Evolutionary conservation across 108 stramenopile genomes (phyloP).

Genomic region (Nitzschia sp.): DNA sequence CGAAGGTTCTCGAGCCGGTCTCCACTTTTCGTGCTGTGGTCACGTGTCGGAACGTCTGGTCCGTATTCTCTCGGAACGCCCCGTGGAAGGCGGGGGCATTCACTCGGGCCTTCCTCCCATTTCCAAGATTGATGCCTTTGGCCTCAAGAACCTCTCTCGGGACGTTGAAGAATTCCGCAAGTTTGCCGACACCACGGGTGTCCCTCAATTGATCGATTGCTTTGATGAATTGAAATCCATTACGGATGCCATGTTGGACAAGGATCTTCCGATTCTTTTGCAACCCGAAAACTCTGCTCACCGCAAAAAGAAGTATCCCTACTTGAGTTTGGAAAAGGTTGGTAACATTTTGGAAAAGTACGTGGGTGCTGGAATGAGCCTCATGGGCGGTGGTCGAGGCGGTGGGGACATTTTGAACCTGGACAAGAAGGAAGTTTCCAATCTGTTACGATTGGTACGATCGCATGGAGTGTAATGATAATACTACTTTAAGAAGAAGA

Average conservation of each 20-base stretch:
- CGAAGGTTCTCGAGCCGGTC: conserved; percentile 84
- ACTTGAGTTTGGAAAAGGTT: conserved; percentile 82
- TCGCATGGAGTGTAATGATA: conserved; percentile 38
- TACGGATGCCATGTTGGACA: conserved; percentile 77
- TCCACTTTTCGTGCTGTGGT: conserved; percentile 92
- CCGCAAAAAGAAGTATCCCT: conserved; percentile 83
- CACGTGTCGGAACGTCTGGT: conserved; percentile 87
- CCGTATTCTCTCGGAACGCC: conserved; percentile 64
- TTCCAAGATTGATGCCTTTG: conserved; percentile 84
- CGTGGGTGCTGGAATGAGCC: conserved; percentile 45
- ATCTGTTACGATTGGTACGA: conserved; percentile 68
- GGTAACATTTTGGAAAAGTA: conserved; percentile 64
- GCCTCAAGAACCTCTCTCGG: conserved; percentile 74
- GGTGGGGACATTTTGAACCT: conserved; percentile 64
- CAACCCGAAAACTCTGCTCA: conserved; percentile 64
- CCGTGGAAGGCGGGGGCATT: conserved; percentile 34
- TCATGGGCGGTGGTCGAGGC: conserved; percentile 43
- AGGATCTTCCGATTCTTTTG: conserved; percentile 73
- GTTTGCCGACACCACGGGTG: conserved; percentile 80
- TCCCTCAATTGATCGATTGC: conserved; percentile 85
- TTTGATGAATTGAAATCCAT: conserved; percentile 85
- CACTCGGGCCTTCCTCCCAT: conserved; percentile 69
- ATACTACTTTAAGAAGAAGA: too few species aligned
- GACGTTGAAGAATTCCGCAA: conserved; percentile 83
- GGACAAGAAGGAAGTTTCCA: conserved; percentile 87